Base-by-base conservation (phyloP, 2,329 filamentous ascomycete genomes). In the Penicillium sp. region DNA sequence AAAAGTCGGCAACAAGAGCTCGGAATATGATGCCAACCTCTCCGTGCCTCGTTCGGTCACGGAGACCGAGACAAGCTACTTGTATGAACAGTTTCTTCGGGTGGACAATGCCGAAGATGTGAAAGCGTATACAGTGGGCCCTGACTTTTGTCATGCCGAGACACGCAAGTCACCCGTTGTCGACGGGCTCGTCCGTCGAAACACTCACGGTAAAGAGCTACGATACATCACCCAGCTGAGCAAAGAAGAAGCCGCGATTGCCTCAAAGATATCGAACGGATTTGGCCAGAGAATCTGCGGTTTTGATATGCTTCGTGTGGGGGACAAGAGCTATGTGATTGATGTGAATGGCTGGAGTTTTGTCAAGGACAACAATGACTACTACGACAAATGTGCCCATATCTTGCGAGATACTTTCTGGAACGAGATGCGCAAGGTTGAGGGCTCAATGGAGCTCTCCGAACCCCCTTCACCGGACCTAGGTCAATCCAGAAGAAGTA, bases 301-400 rank as follows among this genome's bases (percentile, higher is more conserved):
- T 0, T 99, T 99, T 68, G 95, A 99, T 72, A 82, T 99, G 58
- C 81, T 99, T 55, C 88, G 96, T 27, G 91, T 93, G 13, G 88
- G 86, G 49, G 91, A 92, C 16, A 91, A 91, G 73, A 98, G 93
- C 72, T 99, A 91, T 75, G 95, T 99, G 48, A 99, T 99, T 64
- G 95, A 99, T 68, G 95, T 99, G 66, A 99, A 99, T 73, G 95
- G 95, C 13, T 99, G 96, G 96, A 98, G 93, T 71, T 99, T 99
- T 69, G 95, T 99, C 73, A 99, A 99, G 74, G 96, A 99, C 73
- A 99, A 99, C 68, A 93, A 97, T 61, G 93, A 96, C 59, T 99
- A 99, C 75, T 99, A 99, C 73, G 90, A 98, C 69, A 91, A 91
- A 69, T 95, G 89, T 65, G 87, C 95, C 22, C 87, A 82, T 58